phyloP scores from a whole-genome alignment of 1,139 yeast species.

The Komagataea norvegica region DNA sequence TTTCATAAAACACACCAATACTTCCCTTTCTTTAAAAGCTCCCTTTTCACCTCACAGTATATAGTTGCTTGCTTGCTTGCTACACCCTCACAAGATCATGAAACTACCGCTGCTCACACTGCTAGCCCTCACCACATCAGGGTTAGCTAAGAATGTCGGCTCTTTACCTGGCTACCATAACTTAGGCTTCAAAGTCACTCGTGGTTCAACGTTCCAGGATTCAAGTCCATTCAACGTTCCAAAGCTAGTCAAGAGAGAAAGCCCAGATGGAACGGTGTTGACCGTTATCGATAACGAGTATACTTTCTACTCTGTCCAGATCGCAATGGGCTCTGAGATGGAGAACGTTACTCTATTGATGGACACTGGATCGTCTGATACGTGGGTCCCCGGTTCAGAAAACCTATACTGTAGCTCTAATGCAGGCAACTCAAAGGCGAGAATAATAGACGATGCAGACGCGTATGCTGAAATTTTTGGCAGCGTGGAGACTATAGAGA shows the following conservation, averaged over 20 bases:
- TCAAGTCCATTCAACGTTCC: not conserved
- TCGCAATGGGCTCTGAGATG: conserved; percentile 50
- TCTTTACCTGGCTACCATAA: conserved; percentile 1
- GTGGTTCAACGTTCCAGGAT: conserved; percentile 1
- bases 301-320: conserved; percentile 45
- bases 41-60: no score
- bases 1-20: no score
- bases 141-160: conserved; percentile 2
- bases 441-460: conserved; percentile 3
- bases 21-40: no score
- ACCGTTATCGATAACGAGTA: conserved; percentile 41
- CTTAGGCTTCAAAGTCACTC: conserved; percentile 1
- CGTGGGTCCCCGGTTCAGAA: conserved; percentile 46
- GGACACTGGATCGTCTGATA: conserved; percentile 71
- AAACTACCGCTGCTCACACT: not conserved
- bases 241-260: conserved; percentile 23
- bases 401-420: conserved; percentile 22
- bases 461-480: not conserved
- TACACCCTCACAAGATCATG: no score
- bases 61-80: no score
- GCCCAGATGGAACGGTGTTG: conserved; percentile 32
- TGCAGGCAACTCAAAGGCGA: not conserved
- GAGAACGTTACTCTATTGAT: conserved; percentile 50
- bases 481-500: no score
- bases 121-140: not conserved